A percentile compares a stretch with the other conserved stretches of the same genome.
These are phyloP conservation scores for Pseudodiploospora longispora DNA, from an alignment of 2,329 filamentous ascomycete species.

Conservation along the genomic window DNA sequence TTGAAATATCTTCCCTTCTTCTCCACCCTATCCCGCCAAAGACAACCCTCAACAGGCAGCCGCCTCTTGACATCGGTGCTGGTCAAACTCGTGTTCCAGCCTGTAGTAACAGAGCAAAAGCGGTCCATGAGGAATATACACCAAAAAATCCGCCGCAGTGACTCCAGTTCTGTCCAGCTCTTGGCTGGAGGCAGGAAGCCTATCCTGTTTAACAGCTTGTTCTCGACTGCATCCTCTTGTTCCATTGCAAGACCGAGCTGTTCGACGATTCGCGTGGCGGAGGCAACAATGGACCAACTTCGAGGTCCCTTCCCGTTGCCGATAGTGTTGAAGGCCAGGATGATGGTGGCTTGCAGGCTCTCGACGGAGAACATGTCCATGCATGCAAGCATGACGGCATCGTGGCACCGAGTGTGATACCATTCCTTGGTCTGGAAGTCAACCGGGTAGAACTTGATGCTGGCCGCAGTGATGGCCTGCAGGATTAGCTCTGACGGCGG, in stretches of 20 bases:
- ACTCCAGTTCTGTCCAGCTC: constrained; percentile 21
- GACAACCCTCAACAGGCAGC: constrained; percentile 25
- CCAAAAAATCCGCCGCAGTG: constrained; percentile 29
- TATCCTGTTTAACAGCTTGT: constrained; percentile 10
- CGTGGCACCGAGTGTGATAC: constrained; percentile 8
- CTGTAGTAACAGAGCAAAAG: constrained; percentile 23
- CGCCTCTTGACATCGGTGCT: constrained; percentile 25
- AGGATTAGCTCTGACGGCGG: constrained; percentile 6
- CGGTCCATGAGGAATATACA: constrained; percentile 28
- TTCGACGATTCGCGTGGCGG: constrained; percentile 10
- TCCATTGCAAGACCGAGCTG: constrained; percentile 17
- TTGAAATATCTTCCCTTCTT: constrained; percentile 16
- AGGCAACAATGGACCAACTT: constrained; percentile 10
- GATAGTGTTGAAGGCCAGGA: constrained; percentile 23
- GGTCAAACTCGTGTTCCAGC: constrained; percentile 29
- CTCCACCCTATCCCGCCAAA: constrained; percentile 25
- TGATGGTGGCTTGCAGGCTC: constrained; percentile 24
- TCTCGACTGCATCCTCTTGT: constrained; percentile 11
- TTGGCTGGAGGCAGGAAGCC: constrained; percentile 19
- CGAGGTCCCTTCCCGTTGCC: constrained; percentile 8
- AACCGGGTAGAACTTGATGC: constrained; percentile 7
- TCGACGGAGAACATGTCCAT: constrained; percentile 19
- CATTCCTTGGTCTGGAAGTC: constrained; percentile 6
- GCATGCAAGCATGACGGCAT: constrained; percentile 7
- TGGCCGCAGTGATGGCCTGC: constrained; percentile 7